Conservation (phyloP, 2,329 filamentous ascomycete genomes). For the Peltaster fructicola region DNA sequence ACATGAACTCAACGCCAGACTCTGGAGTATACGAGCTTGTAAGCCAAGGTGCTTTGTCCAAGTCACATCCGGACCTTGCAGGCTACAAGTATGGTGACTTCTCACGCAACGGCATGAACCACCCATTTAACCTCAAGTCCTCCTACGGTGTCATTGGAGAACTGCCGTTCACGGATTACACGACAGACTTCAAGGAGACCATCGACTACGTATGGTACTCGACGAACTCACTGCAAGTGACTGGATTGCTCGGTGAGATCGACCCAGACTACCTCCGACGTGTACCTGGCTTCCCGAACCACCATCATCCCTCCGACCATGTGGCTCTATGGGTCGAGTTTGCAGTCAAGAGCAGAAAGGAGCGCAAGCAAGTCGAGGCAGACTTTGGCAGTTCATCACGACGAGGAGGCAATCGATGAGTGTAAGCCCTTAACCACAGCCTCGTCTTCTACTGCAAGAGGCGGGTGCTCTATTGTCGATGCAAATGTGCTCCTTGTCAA, state of each 20-base stretch:
- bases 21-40: constrained; percentile 88
- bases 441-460: no score
- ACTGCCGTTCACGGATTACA: constrained; percentile 90
- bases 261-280: constrained; percentile 70
- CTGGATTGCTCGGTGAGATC: constrained; percentile 68
- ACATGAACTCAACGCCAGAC: constrained; percentile 80
- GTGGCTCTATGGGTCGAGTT: constrained; percentile 81
- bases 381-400: constrained; percentile 21
- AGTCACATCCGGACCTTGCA: constrained; percentile 63
- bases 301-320: constrained; percentile 87
- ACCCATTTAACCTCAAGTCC: constrained; percentile 86
- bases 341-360: constrained; percentile 72
- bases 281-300: constrained; percentile 82
- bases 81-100: constrained; percentile 82
- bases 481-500: no score
- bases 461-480: no score
- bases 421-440: no score
- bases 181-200: constrained; percentile 75
- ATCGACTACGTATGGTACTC: constrained; percentile 98
- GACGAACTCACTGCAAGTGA: constrained; percentile 71
- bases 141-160: constrained; percentile 75
- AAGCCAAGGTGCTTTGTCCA: constrained; percentile 57
- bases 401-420: no score
- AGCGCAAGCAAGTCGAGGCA: constrained; percentile 26
- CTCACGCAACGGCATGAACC: constrained; percentile 77